These are phyloP conservation scores for Gymnopus androsaceus DNA, from an alignment of 1,284 basidiomycete species.

Conservation along the genomic window DNA sequence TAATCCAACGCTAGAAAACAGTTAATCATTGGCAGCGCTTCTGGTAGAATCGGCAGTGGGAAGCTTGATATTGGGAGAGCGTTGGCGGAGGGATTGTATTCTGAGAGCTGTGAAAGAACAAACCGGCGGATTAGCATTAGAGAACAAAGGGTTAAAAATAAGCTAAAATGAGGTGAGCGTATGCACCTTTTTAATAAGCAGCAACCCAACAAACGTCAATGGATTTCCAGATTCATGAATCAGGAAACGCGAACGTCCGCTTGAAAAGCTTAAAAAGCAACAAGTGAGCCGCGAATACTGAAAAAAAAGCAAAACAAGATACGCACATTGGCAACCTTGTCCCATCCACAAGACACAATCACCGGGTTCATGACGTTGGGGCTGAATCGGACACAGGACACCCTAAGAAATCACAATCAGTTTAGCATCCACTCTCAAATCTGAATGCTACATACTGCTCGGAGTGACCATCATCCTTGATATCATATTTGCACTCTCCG, in stretches of 20 bases:
- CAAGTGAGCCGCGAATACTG: conserved; percentile 37
- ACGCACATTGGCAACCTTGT: conserved; percentile 99
- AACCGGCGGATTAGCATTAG: not conserved
- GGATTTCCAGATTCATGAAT: conserved; percentile 80
- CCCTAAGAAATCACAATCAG: conserved; percentile 52
- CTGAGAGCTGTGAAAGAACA: conserved; percentile 64
- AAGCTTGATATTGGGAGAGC: conserved; percentile 77
- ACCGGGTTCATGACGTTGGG: conserved; percentile 98
- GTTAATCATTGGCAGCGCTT: conserved; percentile 84
- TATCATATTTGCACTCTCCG: conserved; percentile 99
- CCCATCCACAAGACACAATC: conserved; percentile 99
- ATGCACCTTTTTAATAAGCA: conserved; percentile 81
- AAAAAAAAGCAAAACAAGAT: conserved; percentile 17
- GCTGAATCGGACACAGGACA: conserved; percentile 99
- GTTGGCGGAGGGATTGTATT: conserved; percentile 88
- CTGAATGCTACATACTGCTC: conserved; percentile 70
- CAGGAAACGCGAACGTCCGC: conserved; percentile 94
- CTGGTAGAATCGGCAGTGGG: conserved; percentile 82
- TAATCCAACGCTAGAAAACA: conserved; percentile 86
- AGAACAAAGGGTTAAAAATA: not conserved
- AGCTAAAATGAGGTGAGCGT: too few relatives aligned
- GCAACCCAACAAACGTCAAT: conserved; percentile 81
- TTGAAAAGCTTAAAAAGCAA: conserved; percentile 61
- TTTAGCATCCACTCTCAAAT: conserved; percentile 7
- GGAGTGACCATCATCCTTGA: conserved; percentile 96